These are phyloP conservation scores for Spergularia azorica DNA, from an alignment of 179 eudicot species.

Conservation along the genomic window DNA sequence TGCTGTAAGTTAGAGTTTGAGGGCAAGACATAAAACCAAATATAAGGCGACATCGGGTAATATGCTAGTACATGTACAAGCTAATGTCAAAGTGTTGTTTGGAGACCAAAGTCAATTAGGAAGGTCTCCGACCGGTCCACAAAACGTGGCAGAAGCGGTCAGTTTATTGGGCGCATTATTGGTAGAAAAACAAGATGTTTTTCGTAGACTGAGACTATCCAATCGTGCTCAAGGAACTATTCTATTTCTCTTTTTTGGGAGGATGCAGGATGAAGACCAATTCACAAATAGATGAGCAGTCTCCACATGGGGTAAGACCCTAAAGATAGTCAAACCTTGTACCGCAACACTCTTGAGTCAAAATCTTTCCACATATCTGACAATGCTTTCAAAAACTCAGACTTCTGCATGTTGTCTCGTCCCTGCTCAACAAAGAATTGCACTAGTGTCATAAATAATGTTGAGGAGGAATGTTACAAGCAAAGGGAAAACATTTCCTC, in stretches of 20 bases:
- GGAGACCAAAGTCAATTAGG: too few species aligned
- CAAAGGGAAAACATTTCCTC: slow-evolving; percentile 41
- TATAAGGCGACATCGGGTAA: too few species aligned
- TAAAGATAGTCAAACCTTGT: slow-evolving; percentile 66
- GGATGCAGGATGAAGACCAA: not conserved
- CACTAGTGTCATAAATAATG: not conserved
- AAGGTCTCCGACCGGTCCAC: not conserved
- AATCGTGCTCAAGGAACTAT: not conserved
- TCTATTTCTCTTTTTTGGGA: not conserved
- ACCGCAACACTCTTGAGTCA: slow-evolving; percentile 93
- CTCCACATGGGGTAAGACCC: not conserved
- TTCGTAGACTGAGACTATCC: not conserved
- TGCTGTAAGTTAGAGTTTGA: not conserved
- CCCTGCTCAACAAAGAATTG: slow-evolving; percentile 49
- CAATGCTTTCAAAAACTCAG: slow-evolving; percentile 94
- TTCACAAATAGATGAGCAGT: not conserved
- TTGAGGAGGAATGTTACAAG: slow-evolving; percentile 37
- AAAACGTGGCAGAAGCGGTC: not conserved
- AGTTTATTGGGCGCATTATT: too few species aligned
- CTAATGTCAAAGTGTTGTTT: too few species aligned
- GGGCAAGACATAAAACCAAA: too few species aligned
- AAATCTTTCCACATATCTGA: slow-evolving; percentile 99
- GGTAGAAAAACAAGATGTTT: too few species aligned
- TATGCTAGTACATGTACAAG: too few species aligned
- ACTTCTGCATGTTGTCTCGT: slow-evolving; percentile 98